Percentiles rank a stretch among this genome's conserved stretches.
These are phyloP conservation scores for Monilinia fructicola DNA, from an alignment of 2,329 filamentous ascomycete species.

Conservation along the genomic window DNA sequence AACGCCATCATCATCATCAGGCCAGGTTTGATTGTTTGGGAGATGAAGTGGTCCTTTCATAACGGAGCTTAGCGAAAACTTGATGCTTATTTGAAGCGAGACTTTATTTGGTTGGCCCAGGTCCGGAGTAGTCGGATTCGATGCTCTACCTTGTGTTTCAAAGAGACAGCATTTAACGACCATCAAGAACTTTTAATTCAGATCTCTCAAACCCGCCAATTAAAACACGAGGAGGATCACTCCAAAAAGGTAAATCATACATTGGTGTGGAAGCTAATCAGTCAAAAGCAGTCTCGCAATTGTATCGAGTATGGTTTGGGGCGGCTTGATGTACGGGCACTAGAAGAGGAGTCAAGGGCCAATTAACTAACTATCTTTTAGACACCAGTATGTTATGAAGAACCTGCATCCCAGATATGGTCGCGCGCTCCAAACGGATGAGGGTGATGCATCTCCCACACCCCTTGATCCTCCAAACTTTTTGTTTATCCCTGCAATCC, in stretches of 20 bases:
- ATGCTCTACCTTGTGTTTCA: constrained; percentile 30
- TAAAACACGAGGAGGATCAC: constrained; percentile 2
- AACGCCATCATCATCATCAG: constrained; percentile 17
- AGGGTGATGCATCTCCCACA: constrained; percentile 14
- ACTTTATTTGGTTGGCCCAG: constrained; percentile 23
- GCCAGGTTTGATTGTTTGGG: constrained; percentile 23
- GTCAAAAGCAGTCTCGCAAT: constrained; percentile 11
- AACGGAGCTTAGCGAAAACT: constrained; percentile 28
- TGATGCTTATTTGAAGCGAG: constrained; percentile 23
- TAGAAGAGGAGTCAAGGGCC: neutral
- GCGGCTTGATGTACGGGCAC: constrained; percentile 17
- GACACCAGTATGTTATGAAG: constrained; percentile 13
- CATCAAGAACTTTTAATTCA: constrained; percentile 19
- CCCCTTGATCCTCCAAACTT: constrained; percentile 19
- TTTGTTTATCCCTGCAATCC: constrained; percentile 20
- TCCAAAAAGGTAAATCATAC: constrained; percentile 10
- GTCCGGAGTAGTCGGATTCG: constrained; percentile 21
- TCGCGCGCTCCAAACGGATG: constrained; percentile 18
- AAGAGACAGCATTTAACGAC: constrained; percentile 26
- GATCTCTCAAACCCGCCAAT: constrained; percentile 28
- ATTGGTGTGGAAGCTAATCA: constrained; percentile 10
- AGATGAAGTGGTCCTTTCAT: constrained; percentile 33
- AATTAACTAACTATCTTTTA: constrained; percentile 2
- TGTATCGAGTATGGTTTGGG: constrained; percentile 14
- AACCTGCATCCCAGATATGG: constrained; percentile 19